Evolutionary conservation across 108 stramenopile genomes (phyloP).

Genomic region (Nitzschia inconspicua): DNA sequence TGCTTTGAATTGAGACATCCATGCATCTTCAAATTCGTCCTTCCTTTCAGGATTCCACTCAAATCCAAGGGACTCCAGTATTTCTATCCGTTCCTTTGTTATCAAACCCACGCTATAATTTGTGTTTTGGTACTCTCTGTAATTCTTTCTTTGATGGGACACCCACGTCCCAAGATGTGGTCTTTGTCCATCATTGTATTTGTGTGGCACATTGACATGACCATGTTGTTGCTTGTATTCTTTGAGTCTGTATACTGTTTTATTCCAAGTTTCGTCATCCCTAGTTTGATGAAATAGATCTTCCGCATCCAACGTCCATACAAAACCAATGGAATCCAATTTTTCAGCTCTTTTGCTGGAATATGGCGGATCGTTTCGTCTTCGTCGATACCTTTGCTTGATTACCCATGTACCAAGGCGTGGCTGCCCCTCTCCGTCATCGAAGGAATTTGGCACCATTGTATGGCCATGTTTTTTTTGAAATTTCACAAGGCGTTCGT

Average conservation of each 20-base stretch:
- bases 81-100: background rate
- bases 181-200: background rate
- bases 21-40: too few species aligned
- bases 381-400: too few species aligned
- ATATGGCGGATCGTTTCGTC: too few species aligned
- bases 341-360: too few species aligned
- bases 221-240: conserved; percentile 14
- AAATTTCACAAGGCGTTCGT: conserved; percentile 1
- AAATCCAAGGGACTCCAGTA: conserved; percentile 8
- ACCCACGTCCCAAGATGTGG: conserved; percentile 5
- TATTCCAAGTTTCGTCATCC: too few species aligned
- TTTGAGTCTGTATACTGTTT: conserved; percentile 4
- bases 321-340: too few species aligned
- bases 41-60: too few species aligned
- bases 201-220: conserved; percentile 3
- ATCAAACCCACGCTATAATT: conserved; percentile 1
- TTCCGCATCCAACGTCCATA: too few species aligned
- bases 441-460: background rate
- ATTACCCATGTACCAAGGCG: background rate
- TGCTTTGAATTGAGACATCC: background rate
- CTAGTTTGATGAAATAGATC: too few species aligned
- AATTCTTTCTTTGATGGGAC: background rate
- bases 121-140: conserved; percentile 6
- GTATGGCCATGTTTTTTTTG: background rate
- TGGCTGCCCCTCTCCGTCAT: too few species aligned